Conservation (phyloP, 208 protist species). For the Trypanosoma cruzi region DNA sequence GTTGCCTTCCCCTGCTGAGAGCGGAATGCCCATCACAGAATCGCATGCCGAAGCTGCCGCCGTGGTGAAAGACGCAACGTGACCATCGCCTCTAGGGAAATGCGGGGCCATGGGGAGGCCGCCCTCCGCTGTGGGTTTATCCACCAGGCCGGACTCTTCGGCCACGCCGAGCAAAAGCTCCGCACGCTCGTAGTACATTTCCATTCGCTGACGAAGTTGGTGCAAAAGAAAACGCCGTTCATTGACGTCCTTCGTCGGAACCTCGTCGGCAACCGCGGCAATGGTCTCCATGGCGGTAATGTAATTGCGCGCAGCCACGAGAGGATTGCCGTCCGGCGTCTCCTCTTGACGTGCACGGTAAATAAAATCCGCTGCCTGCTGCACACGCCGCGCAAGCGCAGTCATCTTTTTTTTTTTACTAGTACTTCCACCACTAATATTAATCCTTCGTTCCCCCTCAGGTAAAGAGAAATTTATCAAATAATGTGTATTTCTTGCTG, state of each 20-base stretch:
- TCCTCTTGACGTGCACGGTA: slow-evolving; percentile 65
- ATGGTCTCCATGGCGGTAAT: slow-evolving; percentile 82
- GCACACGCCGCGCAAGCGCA: slow-evolving; percentile 32
- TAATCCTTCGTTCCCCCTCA: neutral
- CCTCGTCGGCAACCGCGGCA: slow-evolving; percentile 34
- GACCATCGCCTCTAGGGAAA: neutral
- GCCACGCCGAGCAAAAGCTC: slow-evolving; percentile 66
- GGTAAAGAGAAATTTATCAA: neutral
- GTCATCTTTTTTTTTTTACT: slow-evolving; percentile 23
- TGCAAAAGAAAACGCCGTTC: slow-evolving; percentile 69
- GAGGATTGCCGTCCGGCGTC: slow-evolving; percentile 71
- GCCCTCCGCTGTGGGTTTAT: slow-evolving; percentile 46
- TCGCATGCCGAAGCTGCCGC: neutral
- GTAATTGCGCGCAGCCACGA: slow-evolving; percentile 66
- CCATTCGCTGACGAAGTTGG: slow-evolving; percentile 59
- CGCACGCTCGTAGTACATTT: slow-evolving; percentile 73
- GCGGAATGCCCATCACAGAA: slow-evolving; percentile 60
- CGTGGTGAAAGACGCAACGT: neutral
- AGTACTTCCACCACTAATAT: neutral
- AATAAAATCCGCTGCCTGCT: slow-evolving; percentile 50
- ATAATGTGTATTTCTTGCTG: neutral
- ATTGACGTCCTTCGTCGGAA: slow-evolving; percentile 39
- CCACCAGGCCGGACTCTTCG: slow-evolving; percentile 52
- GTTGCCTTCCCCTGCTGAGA: slow-evolving; percentile 14
- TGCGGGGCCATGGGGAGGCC: slow-evolving; percentile 13